A percentile compares a stretch with the other conserved stretches of the same genome.
Evolutionary conservation across 2,329 filamentous ascomycete species (phyloP).

Genomic region (Pseudogymnoascus sp.): DNA sequence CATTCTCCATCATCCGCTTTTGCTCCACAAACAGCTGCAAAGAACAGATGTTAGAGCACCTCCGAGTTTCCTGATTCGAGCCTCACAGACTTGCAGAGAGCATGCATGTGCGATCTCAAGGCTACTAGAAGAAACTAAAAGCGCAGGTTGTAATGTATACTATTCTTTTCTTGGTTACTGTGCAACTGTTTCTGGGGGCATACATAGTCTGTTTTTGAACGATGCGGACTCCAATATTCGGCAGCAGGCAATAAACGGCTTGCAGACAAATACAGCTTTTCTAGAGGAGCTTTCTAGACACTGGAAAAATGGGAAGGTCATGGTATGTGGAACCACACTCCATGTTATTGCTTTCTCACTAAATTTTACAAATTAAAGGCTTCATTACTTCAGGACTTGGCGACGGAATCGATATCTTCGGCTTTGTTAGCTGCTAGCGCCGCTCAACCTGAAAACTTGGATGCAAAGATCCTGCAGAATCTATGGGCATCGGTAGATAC

Average conservation of each 20-base stretch:
- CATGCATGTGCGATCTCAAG: slow-evolving; percentile 30
- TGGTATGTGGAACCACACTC: slow-evolving; percentile 8
- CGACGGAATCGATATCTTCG: neutral
- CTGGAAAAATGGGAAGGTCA: slow-evolving; percentile 14
- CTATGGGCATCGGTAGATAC: slow-evolving; percentile 14
- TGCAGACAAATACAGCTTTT: slow-evolving; percentile 5
- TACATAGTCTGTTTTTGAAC: slow-evolving; percentile 14
- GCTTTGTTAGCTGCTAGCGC: neutral
- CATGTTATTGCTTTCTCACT: neutral
- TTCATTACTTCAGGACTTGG: slow-evolving; percentile 7
- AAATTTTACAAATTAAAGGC: slow-evolving; percentile 4
- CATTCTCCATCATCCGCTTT: slow-evolving; percentile 34
- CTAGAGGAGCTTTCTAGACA: neutral
- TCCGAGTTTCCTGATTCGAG: slow-evolving; percentile 28
- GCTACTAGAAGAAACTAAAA: slow-evolving; percentile 24
- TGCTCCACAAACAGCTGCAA: slow-evolving; percentile 27
- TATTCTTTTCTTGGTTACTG: slow-evolving; percentile 33
- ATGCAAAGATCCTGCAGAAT: slow-evolving; percentile 1
- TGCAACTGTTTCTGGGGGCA: slow-evolving; percentile 22
- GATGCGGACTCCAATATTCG: neutral
- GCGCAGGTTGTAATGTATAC: slow-evolving; percentile 22
- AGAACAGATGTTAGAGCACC: slow-evolving; percentile 26
- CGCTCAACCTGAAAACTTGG: slow-evolving; percentile 2
- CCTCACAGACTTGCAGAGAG: slow-evolving; percentile 26
- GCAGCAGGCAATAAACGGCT: slow-evolving; percentile 4